Percentiles rank a stretch among this genome's conserved stretches.
Evolutionary conservation across 495 filamentous ascomycete species (phyloP).

Genomic region (Talaromyces trachyspermus): DNA sequence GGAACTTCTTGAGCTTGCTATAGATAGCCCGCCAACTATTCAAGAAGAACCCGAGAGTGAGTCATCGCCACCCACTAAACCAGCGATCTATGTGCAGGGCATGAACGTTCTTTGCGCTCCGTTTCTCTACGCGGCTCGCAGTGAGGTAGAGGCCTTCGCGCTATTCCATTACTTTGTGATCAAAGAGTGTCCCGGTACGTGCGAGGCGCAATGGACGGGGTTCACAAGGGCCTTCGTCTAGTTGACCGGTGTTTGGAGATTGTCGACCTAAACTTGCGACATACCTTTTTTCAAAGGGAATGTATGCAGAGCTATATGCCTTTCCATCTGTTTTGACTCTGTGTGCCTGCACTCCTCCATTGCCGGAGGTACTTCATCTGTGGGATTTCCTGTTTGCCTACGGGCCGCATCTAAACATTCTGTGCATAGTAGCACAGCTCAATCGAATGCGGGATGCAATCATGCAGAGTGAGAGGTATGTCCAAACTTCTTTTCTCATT

Average conservation of each 20-base stretch:
- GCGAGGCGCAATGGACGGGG: conserved; percentile 91
- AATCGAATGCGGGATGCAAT: conserved; percentile 80
- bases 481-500: conserved; percentile 10
- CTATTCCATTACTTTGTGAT: conserved; percentile 87
- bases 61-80: conserved; percentile 33
- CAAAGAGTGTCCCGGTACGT: conserved; percentile 90
- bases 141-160: conserved; percentile 89
- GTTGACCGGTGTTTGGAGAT: conserved; percentile 87
- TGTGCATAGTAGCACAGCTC: conserved; percentile 96
- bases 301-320: conserved; percentile 93
- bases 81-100: conserved; percentile 90
- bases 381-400: conserved; percentile 99
- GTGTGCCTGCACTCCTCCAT: conserved; percentile 92
- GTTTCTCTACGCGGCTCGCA: conserved; percentile 90
- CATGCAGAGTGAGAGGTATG: conserved; percentile 72
- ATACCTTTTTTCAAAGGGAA: conserved; percentile 74
- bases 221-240: conserved; percentile 81
- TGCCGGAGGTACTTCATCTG: conserved; percentile 88
- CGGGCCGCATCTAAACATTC: conserved; percentile 85
- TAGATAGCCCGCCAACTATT: conserved; percentile 38
- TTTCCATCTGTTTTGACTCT: conserved; percentile 93
- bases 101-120: conserved; percentile 41
- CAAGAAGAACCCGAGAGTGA: conserved; percentile 34
- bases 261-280: conserved; percentile 79
- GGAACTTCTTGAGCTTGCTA: conserved; percentile 31